These are phyloP conservation scores for Kwoniella mangroviensis DNA, from an alignment of 768 basidiomycete genomes.

Conservation along the genomic window DNA sequence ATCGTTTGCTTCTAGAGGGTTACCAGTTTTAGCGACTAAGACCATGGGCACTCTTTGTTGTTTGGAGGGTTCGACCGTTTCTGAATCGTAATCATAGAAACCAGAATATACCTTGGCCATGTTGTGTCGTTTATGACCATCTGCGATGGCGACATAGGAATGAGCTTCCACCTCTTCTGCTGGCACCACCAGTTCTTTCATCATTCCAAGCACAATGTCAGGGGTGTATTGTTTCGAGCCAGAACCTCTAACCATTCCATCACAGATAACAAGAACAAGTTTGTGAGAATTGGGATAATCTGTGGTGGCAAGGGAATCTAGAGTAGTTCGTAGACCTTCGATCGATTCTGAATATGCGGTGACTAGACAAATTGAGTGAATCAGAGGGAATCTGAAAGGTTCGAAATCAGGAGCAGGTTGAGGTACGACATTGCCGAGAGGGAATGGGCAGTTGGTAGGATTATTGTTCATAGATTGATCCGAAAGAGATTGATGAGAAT, in stretches of 20 bases:
- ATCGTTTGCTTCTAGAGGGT: slow-evolving; percentile 84
- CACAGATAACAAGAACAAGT: slow-evolving; percentile 89
- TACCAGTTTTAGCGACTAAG: slow-evolving; percentile 93
- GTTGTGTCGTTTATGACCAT: slow-evolving; percentile 99
- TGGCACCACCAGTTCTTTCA: slow-evolving; percentile 87
- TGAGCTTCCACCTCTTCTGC: slow-evolving; percentile 86
- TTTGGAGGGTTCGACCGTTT: slow-evolving; percentile 85
- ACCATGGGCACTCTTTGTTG: slow-evolving; percentile 97
- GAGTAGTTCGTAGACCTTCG: slow-evolving; percentile 92
- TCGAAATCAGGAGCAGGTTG: slow-evolving; percentile 90
- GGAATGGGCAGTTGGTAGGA: slow-evolving; percentile 79
- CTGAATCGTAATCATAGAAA: slow-evolving; percentile 92
- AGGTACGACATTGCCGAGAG: slow-evolving; percentile 81
- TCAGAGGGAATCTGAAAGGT: slow-evolving; percentile 94
- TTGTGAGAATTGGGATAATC: slow-evolving; percentile 99
- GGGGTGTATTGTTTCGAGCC: slow-evolving; percentile 89
- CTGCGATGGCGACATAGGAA: slow-evolving; percentile 97
- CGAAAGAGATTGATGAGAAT: slow-evolving; percentile 54
- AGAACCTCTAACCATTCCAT: slow-evolving; percentile 97
- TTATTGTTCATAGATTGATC: slow-evolving; percentile 35
- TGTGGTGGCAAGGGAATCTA: slow-evolving; percentile 97
- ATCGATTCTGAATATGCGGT: slow-evolving; percentile 98
- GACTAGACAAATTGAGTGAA: slow-evolving; percentile 91
- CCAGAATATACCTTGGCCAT: slow-evolving; percentile 99
- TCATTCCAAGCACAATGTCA: slow-evolving; percentile 92